Evolutionary conservation across 2,329 filamentous ascomycete genomes (phyloP), one percentile per base, ranked within the genome.

Genomic region (Biscogniauxia marginata): DNA sequence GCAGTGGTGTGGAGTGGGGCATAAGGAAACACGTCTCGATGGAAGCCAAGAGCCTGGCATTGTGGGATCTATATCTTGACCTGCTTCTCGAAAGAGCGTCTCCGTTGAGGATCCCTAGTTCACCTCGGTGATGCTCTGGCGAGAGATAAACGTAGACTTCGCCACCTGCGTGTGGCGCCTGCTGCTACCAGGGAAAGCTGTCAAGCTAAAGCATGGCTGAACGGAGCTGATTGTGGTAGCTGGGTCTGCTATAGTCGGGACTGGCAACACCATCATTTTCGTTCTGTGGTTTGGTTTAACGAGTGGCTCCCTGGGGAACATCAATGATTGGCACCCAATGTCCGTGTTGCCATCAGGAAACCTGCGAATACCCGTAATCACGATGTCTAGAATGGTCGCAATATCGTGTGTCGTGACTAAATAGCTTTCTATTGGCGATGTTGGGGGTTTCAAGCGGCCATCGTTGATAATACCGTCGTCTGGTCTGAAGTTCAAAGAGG

Each of bases 81-180:
- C 20, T 49, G 20, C 21, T 5, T 55, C 52, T 23, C 20, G 30
- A 47, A 51, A 30, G 5, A 48, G 52, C 53, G 34, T 45, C 16
- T 60, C 58, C 39, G 57, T 55, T 13, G 62, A 51, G 8, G 54
- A 61, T 23, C 60, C 64, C 70, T 65, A 71, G 46, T 64, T 63
- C 43, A 70, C 63, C 49, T 71, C 67, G 19, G 67, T 70, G n/a
- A 71, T 63, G 43, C 69, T 71, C 44, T 69, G 68, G 34, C 67
- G 67, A 18, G 69, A 69, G 51, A 71, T 64, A 34, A 64, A 66
- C 7, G 66, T 70, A 7, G 65, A 55, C 55, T 61, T 66, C 9
- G 57, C 44, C 7, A 25, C 23, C 44, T 56, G 46, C 7, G 44
- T 22, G 16, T 39, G 46, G 21, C 30, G 43, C 25, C 19, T 20